Evolutionary conservation across 108 stramenopile genomes (phyloP).

Genomic region (Cyclostephanos invisitatus): DNA sequence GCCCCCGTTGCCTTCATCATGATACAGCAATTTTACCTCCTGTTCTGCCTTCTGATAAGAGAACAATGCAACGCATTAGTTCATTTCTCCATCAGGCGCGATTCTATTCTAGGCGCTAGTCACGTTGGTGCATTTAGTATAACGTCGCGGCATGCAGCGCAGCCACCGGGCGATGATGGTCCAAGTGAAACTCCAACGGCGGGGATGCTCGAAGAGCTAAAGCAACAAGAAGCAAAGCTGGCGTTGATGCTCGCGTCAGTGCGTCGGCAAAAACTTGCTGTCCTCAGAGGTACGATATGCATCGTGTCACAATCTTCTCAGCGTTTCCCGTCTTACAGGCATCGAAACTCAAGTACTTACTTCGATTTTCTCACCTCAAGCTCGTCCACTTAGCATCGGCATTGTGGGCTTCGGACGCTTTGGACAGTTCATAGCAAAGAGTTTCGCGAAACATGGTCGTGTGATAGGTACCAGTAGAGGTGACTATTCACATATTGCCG

Average conservation of each 20-base stretch:
- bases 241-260: slow-evolving; percentile 42
- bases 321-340: background rate
- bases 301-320: background rate
- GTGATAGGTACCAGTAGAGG: slow-evolving; percentile 54
- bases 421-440: slow-evolving; percentile 88
- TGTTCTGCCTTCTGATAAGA: background rate
- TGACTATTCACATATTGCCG: slow-evolving; percentile 63
- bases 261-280: slow-evolving; percentile 48
- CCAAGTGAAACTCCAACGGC: slow-evolving; percentile 18
- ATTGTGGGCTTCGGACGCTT: slow-evolving; percentile 94
- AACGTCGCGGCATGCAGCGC: background rate
- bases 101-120: background rate
- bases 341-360: background rate
- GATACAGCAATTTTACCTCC: background rate
- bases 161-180: background rate
- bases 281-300: slow-evolving; percentile 17
- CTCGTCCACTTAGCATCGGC: slow-evolving; percentile 86
- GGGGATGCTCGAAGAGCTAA: slow-evolving; percentile 37
- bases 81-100: background rate
- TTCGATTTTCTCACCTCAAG: slow-evolving; percentile 7
- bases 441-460: slow-evolving; percentile 54
- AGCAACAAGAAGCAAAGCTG: slow-evolving; percentile 37
- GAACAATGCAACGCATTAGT: background rate
- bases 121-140: background rate
- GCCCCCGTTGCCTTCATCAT: too few relatives aligned